Base-by-base conservation (phyloP, 2,329 filamentous ascomycete genomes). In the Xylariaceae sp. region DNA sequence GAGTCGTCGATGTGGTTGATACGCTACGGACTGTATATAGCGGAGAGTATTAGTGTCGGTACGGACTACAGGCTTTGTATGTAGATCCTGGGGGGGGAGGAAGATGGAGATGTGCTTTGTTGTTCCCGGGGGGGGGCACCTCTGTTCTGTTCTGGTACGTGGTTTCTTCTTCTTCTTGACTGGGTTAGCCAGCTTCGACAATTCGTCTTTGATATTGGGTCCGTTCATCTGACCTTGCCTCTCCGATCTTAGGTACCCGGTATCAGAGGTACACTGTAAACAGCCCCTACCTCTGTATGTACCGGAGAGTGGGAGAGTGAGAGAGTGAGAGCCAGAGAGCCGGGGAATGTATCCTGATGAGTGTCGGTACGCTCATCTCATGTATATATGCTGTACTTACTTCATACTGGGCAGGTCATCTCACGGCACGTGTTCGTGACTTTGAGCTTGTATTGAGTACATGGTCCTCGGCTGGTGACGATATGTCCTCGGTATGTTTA, bases 381-480 rank as follows among this genome's bases (percentile, higher is more conserved):
- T 11, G 42, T 37, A 37, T 42, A n/a, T 51, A 35, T 39, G 35
- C 49, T 53, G 53, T 58, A 55, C 55, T 45, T 58, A 53, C 55
- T 45, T 50, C 46, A 48, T 46, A 58, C 53, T 40, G 40, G 47
- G 31, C 45, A 37, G 50, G 47, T 44, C 40, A 44, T 55, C 59
- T 55, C 42, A 42, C 54, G 51, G 55, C 55, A 59, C 55, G 50
- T 60, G 58, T 60, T 19, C 55, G 51, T 56, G 41, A 45, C 31
- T 50, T 60, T 56, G 60, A 62, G 54, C 7, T 55, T 59, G 57
- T 62, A 62, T 53, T 48, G 47, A 56, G 53, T 63, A 62, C 63
- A 2, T 59, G 61, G 48, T 54, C 43, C 54, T 45, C 54, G 40
- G 56, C 50, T 50, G 59, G 55, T 53, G 55, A 50, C 53, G 54